These are phyloP conservation scores for Trichoderma endophyticum DNA, from an alignment of 2,329 filamentous ascomycete genomes.

Conservation along the genomic window DNA sequence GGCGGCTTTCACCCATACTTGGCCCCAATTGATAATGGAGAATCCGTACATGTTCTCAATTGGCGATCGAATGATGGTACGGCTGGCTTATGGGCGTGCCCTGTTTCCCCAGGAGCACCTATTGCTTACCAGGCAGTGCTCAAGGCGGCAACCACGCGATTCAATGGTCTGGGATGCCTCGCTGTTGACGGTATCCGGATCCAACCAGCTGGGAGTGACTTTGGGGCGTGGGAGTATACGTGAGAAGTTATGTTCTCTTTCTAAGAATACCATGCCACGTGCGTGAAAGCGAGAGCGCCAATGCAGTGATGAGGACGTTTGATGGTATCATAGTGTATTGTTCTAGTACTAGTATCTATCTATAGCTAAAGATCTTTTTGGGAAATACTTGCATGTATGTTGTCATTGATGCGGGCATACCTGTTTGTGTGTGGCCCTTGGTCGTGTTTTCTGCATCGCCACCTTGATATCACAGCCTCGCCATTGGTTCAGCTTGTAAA, in stretches of 20 bases:
- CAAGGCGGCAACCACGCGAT: slow-evolving; percentile 29
- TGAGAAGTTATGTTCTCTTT: slow-evolving; percentile 20
- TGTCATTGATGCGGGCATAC: too few species aligned
- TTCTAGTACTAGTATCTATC: too few species aligned
- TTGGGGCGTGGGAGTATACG: slow-evolving; percentile 41
- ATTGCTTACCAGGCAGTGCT: slow-evolving; percentile 24
- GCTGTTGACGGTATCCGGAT: slow-evolving; percentile 34
- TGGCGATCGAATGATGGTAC: slow-evolving; percentile 25
- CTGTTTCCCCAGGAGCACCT: slow-evolving; percentile 17
- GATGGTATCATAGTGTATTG: too few species aligned
- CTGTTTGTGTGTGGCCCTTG: too few species aligned
- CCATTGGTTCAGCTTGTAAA: too few species aligned
- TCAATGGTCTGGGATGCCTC: slow-evolving; percentile 30
- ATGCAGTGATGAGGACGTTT: too few species aligned
- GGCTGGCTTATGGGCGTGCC: slow-evolving; percentile 30
- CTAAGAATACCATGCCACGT: too few species aligned
- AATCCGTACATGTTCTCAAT: slow-evolving; percentile 24
- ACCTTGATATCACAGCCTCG: too few species aligned
- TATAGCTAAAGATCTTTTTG: too few species aligned
- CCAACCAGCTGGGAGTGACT: slow-evolving; percentile 23
- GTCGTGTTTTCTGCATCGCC: too few species aligned
- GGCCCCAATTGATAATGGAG: slow-evolving; percentile 25
- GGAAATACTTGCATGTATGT: too few species aligned
- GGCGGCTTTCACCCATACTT: slow-evolving; percentile 45
- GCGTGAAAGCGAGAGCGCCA: too few species aligned